Base-by-base conservation (phyloP, 768 basidiomycete genomes). In the Boletus rex-veris region DNA sequence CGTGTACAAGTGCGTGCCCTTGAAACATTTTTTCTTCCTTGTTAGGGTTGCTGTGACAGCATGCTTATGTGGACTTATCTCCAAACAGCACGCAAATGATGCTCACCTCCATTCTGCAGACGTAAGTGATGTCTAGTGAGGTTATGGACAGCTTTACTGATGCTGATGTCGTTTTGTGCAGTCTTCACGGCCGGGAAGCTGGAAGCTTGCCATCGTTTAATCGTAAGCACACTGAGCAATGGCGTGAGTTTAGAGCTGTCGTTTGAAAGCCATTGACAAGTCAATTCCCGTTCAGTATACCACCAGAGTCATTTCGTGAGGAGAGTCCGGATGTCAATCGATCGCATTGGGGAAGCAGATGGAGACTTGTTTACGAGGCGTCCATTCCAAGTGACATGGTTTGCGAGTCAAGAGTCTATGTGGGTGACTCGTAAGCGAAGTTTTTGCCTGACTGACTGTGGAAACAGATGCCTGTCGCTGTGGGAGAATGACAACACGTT, bases 311-410 rank as follows among this genome's bases (percentile, higher is more conserved):
- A 80, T 36, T 79, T 89, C 30, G 78, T 87, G n/a, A 75, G 79
- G 57, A 79, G 81, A 36, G 81, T 84, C 44, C 81, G 79, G 61
- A 63, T 72, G 26, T 75, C 83, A 16, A 75, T 87, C 18, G 74
- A 78, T 45, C 76, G 80, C 48, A 68, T 85, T 15, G 74, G 73
- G n/a, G 74, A 77, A 35, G 69, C 73, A 4, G 75, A 80, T 35
- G 81, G 77, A 0, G 75, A 85, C 54, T 71, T 82, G 60, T 73
- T 90, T 30, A 80, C 83, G 18, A 76, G 87, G 26, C 80, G 86
- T 0, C 88, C 88, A 1, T 89, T 81, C 68, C 81, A 85, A 59
- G 79, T 83, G 50, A 77, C 77, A 42, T 90, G 88, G 88, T 87
- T 87, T 58, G 73, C 80, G 31, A 84, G 80, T 55, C 86, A 86